phyloP scores from a whole-genome alignment of 2,329 filamentous ascomycete genomes.

The Harringtonia lauricola region DNA sequence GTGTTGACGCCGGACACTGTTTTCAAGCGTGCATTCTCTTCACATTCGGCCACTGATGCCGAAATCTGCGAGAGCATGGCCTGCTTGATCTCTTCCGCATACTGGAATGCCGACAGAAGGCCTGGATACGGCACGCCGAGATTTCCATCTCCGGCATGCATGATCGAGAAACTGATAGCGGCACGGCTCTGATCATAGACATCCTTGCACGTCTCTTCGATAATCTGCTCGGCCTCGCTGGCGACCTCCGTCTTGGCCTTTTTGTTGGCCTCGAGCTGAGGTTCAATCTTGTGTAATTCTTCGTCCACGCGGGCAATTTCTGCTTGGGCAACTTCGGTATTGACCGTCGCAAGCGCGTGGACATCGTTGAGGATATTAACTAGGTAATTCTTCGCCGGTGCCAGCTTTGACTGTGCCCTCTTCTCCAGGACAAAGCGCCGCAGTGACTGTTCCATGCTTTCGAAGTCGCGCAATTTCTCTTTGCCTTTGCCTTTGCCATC shows the following conservation, averaged over 20 bases:
- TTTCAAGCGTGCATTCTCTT: slow-evolving; percentile 71
- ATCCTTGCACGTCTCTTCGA: slow-evolving; percentile 75
- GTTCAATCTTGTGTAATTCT: slow-evolving; percentile 74
- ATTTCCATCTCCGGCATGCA: slow-evolving; percentile 62
- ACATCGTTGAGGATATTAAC: slow-evolving; percentile 88
- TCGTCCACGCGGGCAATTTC: slow-evolving; percentile 75
- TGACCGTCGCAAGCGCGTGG: slow-evolving; percentile 71
- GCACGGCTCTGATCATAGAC: slow-evolving; percentile 77
- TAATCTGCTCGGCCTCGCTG: slow-evolving; percentile 68
- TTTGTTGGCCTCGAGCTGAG: slow-evolving; percentile 72
- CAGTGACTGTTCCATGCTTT: slow-evolving; percentile 77
- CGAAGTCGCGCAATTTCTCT: slow-evolving; percentile 83
- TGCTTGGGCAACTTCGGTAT: slow-evolving; percentile 72
- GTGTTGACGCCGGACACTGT: slow-evolving; percentile 72
- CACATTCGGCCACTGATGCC: slow-evolving; percentile 64
- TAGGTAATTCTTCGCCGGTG: slow-evolving; percentile 89
- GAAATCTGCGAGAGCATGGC: slow-evolving; percentile 87
- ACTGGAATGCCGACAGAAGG: slow-evolving; percentile 74
- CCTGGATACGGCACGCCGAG: slow-evolving; percentile 82
- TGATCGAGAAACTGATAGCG: slow-evolving; percentile 64
- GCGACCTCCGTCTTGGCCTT: slow-evolving; percentile 70
- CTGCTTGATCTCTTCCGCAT: slow-evolving; percentile 83
- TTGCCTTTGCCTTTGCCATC: slow-evolving; percentile 77
- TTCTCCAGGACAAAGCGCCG: slow-evolving; percentile 93
- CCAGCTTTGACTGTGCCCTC: slow-evolving; percentile 86